Evolutionary conservation across 441 rosid genomes (phyloP).

Genomic region (Adansonia grandidieri): DNA sequence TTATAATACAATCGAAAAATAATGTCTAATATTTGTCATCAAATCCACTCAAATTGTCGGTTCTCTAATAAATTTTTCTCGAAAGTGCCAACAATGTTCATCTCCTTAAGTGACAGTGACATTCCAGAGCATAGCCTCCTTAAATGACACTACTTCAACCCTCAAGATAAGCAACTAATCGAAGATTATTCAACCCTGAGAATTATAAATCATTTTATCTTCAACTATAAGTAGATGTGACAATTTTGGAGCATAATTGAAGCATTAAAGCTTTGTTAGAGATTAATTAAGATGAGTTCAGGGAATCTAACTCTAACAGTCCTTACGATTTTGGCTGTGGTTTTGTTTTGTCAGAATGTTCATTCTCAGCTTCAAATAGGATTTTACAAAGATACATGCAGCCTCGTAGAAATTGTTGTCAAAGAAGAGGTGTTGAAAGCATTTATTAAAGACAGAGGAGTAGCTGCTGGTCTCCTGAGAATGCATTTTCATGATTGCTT

Average conservation of each 20-base stretch:
- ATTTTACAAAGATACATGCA: constrained; percentile 40
- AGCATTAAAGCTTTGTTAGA: background rate
- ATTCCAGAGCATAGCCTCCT: background rate
- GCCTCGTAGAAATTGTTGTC: constrained; percentile 44
- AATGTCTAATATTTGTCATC: background rate
- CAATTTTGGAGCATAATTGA: background rate
- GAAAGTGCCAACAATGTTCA: background rate
- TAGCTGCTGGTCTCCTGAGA: constrained; percentile 55
- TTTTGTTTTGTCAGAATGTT: constrained; percentile 29
- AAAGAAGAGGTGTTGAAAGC: constrained; percentile 45
- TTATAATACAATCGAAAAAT: background rate
- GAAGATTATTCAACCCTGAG: background rate
- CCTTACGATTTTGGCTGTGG: background rate
- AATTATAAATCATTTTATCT: background rate
- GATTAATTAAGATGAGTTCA: constrained; percentile 3
- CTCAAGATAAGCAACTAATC: background rate
- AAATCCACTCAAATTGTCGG: constrained; percentile 31
- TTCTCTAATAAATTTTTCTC: constrained; percentile 12
- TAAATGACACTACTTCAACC: background rate
- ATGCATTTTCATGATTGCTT: constrained; percentile 71
- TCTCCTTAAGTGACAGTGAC: constrained; percentile 14
- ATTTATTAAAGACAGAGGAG: constrained; percentile 36
- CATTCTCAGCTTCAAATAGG: constrained; percentile 51
- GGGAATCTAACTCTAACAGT: background rate
- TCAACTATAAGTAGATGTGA: constrained; percentile 26